Percentiles rank a stretch among this genome's conserved stretches.
phyloP scores from a whole-genome alignment of 805 yeast genomes.

The Pichia membranifaciens region DNA sequence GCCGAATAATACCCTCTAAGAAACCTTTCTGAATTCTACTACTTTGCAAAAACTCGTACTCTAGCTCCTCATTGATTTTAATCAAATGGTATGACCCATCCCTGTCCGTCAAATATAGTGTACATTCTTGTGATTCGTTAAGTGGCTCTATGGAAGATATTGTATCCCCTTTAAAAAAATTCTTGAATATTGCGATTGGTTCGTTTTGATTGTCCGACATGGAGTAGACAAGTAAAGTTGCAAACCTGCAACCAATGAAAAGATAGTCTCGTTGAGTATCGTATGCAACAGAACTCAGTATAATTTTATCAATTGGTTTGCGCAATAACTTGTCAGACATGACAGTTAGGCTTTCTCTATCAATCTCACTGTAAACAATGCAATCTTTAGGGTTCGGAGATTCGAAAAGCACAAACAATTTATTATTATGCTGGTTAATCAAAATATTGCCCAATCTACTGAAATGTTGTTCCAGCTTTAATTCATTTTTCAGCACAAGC shows the following conservation, averaged over 20 bases:
- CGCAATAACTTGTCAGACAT: constrained; percentile 8
- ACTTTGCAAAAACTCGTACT: constrained; percentile 25
- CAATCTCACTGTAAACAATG: constrained; percentile 38
- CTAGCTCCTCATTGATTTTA: constrained; percentile 18
- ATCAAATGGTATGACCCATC: constrained; percentile 59
- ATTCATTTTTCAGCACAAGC: constrained; percentile 20
- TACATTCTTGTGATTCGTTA: constrained; percentile 15
- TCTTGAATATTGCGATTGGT: constrained; percentile 35
- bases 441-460: constrained; percentile 45
- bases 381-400: constrained; percentile 63
- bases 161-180: constrained; percentile 60
- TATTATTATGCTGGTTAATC: constrained; percentile 24
- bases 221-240: constrained; percentile 55
- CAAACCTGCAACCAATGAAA: constrained; percentile 66
- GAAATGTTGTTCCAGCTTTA: constrained; percentile 30
- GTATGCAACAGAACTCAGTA: constrained; percentile 50
- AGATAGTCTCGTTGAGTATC: constrained; percentile 37
- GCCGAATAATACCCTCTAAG: constrained; percentile 64
- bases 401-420: constrained; percentile 44
- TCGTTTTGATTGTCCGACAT: constrained; percentile 25
- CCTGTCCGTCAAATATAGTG: constrained; percentile 46
- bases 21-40: constrained; percentile 72
- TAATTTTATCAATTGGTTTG: constrained; percentile 37
- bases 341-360: constrained; percentile 25
- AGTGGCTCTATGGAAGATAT: constrained; percentile 49